A percentile compares a stretch with the other conserved stretches of the same genome.
Evolutionary conservation across 495 filamentous ascomycete genomes (phyloP).

Genomic region (Aspergillus olivimuriae): DNA sequence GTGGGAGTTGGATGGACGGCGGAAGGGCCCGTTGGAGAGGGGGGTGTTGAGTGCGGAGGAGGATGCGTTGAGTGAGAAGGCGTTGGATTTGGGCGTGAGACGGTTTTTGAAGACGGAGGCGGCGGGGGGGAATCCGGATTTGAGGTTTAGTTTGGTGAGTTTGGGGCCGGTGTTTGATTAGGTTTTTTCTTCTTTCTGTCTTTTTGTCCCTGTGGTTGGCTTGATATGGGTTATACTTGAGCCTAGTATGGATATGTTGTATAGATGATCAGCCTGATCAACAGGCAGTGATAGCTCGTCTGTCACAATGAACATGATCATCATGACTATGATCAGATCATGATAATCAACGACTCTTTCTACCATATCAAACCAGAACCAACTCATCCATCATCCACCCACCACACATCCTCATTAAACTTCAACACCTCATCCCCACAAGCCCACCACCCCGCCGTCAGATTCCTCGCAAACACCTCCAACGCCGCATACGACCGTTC

Average conservation of each 20-base stretch:
- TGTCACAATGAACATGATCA: too few species aligned
- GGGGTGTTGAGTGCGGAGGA: constrained; percentile 49
- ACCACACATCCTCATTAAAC: constrained; percentile 67
- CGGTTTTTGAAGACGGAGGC: constrained; percentile 58
- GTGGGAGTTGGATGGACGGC: constrained; percentile 80
- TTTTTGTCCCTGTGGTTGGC: background rate
- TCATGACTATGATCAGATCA: too few species aligned
- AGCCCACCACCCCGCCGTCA: constrained; percentile 82
- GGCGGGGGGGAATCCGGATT: constrained; percentile 51
- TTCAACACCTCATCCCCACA: constrained; percentile 84
- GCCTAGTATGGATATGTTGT: background rate
- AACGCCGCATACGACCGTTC: constrained; percentile 49
- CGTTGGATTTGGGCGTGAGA: constrained; percentile 51
- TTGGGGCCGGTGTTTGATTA: constrained; percentile 60
- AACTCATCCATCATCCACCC: constrained; percentile 41
- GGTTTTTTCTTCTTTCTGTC: constrained; percentile 2
- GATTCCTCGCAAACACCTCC: constrained; percentile 82
- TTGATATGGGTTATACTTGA: background rate
- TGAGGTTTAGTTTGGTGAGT: constrained; percentile 71
- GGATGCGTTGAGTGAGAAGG: constrained; percentile 64
- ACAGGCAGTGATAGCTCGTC: too few species aligned
- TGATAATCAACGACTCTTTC: too few species aligned
- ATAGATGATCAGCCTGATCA: too few species aligned
- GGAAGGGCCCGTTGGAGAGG: constrained; percentile 63
- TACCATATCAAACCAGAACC: too few species aligned